A percentile compares a stretch with the other conserved stretches of the same genome.
Conservation (phyloP, 495 filamentous ascomycete species). For the Letharia columbiana region DNA sequence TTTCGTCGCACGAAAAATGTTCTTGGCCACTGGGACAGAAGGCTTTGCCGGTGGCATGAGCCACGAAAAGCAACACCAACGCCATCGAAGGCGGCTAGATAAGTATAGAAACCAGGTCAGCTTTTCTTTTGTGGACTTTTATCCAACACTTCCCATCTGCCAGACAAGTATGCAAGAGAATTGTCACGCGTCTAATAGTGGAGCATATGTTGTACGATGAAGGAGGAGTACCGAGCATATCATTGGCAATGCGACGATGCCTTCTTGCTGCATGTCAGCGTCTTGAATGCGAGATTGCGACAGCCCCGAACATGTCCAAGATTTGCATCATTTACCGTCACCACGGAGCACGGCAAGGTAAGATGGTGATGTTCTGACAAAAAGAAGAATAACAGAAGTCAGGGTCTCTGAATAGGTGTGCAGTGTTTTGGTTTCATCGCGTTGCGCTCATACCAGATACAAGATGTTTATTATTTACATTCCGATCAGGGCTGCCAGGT, state of each 20-base stretch:
- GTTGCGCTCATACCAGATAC: slow-evolving; percentile 4
- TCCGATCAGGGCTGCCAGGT: neutral
- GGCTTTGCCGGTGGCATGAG: neutral
- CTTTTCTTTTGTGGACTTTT: neutral
- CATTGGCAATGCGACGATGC: neutral
- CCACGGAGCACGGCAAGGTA: neutral
- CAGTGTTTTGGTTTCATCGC: slow-evolving; percentile 1
- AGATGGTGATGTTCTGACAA: neutral
- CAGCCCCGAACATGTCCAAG: neutral
- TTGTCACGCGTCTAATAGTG: neutral
- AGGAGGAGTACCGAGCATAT: neutral
- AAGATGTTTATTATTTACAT: slow-evolving; percentile 8
- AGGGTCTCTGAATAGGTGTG: neutral
- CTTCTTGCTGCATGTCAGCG: neutral
- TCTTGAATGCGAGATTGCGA: neutral
- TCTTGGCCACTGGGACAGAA: neutral
- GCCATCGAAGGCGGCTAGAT: neutral
- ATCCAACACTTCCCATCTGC: neutral
- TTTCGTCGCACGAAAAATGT: neutral
- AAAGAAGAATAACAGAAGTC: neutral
- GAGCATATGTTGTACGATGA: neutral
- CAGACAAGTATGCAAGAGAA: neutral
- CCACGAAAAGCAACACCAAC: neutral
- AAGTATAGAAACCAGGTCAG: neutral
- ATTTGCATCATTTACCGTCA: neutral